A percentile compares a stretch with the other conserved stretches of the same genome.
Conservation (phyloP, 2,329 filamentous ascomycete genomes). For the Aureobasidium leucospermi region DNA sequence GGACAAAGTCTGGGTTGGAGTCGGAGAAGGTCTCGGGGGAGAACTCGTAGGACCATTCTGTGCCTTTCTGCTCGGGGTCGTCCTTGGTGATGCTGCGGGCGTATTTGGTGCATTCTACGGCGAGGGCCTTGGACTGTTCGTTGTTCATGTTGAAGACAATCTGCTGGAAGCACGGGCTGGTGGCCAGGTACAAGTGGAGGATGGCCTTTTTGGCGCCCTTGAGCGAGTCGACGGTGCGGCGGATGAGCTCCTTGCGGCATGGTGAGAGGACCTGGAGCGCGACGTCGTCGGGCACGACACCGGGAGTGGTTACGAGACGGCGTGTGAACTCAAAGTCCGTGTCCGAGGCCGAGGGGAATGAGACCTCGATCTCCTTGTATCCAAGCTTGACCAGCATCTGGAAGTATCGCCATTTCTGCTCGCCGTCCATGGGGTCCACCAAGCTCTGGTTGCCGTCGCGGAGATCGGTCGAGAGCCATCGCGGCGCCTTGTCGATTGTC, state of each 20-base stretch:
- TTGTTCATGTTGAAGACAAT: constrained; percentile 85
- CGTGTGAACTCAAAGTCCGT: constrained; percentile 95
- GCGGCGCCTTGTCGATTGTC: constrained; percentile 72
- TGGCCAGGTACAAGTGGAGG: constrained; percentile 91
- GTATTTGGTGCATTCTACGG: constrained; percentile 77
- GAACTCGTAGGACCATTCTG: constrained; percentile 75
- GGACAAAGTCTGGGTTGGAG: constrained; percentile 71
- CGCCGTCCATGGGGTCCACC: constrained; percentile 89
- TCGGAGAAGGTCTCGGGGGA: constrained; percentile 88
- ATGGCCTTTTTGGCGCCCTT: constrained; percentile 88
- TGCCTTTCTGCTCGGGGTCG: constrained; percentile 49
- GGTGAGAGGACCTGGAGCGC: constrained; percentile 88
- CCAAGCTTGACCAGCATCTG: constrained; percentile 86
- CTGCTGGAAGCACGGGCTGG: constrained; percentile 87
- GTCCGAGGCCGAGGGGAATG: constrained; percentile 88
- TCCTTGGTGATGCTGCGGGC: constrained; percentile 86
- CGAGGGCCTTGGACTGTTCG: constrained; percentile 72
- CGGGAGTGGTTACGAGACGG: constrained; percentile 76
- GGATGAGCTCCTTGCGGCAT: constrained; percentile 85
- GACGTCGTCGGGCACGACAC: constrained; percentile 78
- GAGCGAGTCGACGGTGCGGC: constrained; percentile 79
- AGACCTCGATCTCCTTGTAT: constrained; percentile 97
- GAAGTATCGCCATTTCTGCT: constrained; percentile 94
- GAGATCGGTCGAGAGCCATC: constrained; percentile 85
- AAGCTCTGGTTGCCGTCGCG: constrained; percentile 92